Evolutionary conservation across 257 asterid genomes (phyloP), one percentile per base, ranked within the genome.

Genomic region (Solanum pennellii): DNA sequence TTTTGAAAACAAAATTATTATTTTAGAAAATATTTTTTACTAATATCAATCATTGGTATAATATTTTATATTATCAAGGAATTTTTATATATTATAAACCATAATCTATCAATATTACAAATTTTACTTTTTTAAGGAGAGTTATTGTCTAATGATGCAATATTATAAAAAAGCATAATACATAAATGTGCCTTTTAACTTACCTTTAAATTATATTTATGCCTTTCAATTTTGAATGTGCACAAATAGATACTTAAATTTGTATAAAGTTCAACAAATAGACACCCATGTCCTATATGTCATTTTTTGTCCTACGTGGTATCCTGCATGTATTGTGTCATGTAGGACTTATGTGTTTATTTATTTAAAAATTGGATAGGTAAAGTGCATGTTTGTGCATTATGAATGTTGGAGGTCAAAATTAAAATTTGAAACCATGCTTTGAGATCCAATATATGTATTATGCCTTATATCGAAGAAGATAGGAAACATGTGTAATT

Each of bases 151-250:
- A 12, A 25, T 0, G 33, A 66, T n/a, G 31, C 15, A 62, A 66
- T 12, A 12, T 12, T 66, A 25, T 66, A 25, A 5, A 37, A 35
- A 33, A 0, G 1, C 35, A 33, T 33, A 33, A 33, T 33, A 33
- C 0, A 33, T 33, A 33, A 33, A 33, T 33, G 0, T 33, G 35
- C 0, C 1, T 0, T 33, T 33, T 33, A 33, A 3, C 3, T 33
- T 33, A 4, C 0, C 35, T 33, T 33, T 0, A 33, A 33, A 33
- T 33, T 0, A 33, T 1, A 33, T 33, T 33, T 33, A 33, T 33
- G 35, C 0, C 35, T 0, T 33, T 33, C 35, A 3, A 33, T 0
- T 33, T 33, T 33, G 35, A 0, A 33, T 3, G 35, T 33, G 1
- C 35, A 33, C 1, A 33, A 33, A 33, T 33, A 33, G 35, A 33